Evolutionary conservation across 768 basidiomycete species (phyloP).

Genomic region (Pisolithus albus): DNA sequence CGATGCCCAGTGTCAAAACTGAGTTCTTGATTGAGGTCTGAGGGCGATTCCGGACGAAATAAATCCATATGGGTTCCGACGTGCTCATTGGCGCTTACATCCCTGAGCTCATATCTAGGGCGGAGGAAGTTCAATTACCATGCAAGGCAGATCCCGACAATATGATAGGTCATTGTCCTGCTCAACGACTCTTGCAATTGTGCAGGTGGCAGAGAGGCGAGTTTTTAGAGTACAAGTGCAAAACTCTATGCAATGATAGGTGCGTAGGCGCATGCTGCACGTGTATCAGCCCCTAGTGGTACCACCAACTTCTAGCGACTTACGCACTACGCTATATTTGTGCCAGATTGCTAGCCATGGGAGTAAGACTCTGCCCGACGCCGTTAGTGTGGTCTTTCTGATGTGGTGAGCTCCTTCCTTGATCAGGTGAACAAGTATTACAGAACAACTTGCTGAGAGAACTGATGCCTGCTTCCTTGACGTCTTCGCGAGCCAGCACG

Average conservation of each 20-base stretch:
- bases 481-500: slow-evolving; percentile 46
- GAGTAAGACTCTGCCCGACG: slow-evolving; percentile 36
- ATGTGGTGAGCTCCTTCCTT: slow-evolving; percentile 4
- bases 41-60: slow-evolving; percentile 8
- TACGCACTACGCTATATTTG: not conserved
- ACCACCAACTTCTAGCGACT: too few relatives aligned
- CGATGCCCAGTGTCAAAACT: too few relatives aligned
- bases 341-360: slow-evolving; percentile 63
- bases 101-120: slow-evolving; percentile 66
- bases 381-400: not conserved
- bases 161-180: not conserved
- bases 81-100: slow-evolving; percentile 48
- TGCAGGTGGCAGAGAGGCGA: slow-evolving; percentile 54
- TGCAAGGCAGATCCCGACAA: slow-evolving; percentile 50
- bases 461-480: slow-evolving; percentile 64
- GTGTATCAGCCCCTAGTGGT: too few relatives aligned
- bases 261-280: not conserved
- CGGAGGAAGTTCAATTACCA: slow-evolving; percentile 73
- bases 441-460: slow-evolving; percentile 62
- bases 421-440: slow-evolving; percentile 66
- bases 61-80: slow-evolving; percentile 10
- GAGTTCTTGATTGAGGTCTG: too few relatives aligned
- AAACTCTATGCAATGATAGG: slow-evolving; percentile 54
- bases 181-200: slow-evolving; percentile 1
- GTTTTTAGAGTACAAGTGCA: slow-evolving; percentile 80